phyloP scores from a whole-genome alignment of 148 eudicot genomes.

The Drosera capensis region DNA sequence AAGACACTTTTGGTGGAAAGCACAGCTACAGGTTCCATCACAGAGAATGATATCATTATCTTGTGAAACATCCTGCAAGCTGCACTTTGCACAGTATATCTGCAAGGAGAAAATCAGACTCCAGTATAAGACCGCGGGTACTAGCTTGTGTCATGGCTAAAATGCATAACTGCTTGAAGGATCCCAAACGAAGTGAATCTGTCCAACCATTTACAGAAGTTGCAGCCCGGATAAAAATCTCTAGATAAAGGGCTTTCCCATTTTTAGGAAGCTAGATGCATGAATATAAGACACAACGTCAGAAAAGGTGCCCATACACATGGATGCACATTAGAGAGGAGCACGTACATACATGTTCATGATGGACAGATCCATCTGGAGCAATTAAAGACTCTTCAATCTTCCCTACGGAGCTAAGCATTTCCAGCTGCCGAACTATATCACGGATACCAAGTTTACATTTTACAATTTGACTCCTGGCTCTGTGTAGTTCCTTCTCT shows the following conservation, averaged over 20 bases:
- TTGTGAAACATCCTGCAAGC: slow-evolving; percentile 59
- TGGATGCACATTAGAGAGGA: slow-evolving; percentile 43
- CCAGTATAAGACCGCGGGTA: no score
- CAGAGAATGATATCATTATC: slow-evolving; percentile 93
- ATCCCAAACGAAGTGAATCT: no score
- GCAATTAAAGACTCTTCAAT: slow-evolving; percentile 58
- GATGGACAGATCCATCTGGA: slow-evolving; percentile 92
- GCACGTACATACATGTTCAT: slow-evolving; percentile 62
- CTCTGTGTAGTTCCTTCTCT: slow-evolving; percentile 74
- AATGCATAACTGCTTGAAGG: no score
- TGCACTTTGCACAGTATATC: slow-evolving; percentile 86
- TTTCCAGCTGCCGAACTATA: slow-evolving; percentile 66
- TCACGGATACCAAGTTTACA: slow-evolving; percentile 92
- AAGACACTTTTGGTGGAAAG: slow-evolving; percentile 84
- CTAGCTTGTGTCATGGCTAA: no score
- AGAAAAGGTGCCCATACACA: no score
- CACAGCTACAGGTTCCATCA: slow-evolving; percentile 91
- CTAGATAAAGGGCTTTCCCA: no score
- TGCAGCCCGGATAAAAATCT: no score
- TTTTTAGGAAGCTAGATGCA: no score
- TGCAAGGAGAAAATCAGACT: slow-evolving; percentile 13
- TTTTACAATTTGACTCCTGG: slow-evolving; percentile 62
- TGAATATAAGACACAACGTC: no score
- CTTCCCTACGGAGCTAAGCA: slow-evolving; percentile 69
- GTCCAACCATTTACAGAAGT: no score